These are phyloP conservation scores for Setaria viridis DNA, from an alignment of 202 grass and related monocot species.

Conservation along the genomic window DNA sequence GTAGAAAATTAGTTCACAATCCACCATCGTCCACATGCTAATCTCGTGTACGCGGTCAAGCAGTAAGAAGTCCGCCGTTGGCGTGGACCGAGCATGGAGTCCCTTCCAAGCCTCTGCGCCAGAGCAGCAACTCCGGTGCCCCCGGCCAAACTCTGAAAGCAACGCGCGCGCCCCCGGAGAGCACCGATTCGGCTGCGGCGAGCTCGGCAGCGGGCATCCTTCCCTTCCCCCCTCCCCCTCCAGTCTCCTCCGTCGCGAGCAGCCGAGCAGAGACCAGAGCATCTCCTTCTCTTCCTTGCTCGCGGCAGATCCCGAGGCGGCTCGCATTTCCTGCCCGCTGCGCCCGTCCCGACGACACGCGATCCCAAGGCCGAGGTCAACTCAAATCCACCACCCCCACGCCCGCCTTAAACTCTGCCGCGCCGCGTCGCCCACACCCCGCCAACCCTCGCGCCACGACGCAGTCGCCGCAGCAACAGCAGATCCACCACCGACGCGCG, in stretches of 20 bases:
- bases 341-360: slow-evolving; percentile 20
- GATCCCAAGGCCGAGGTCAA: slow-evolving; percentile 45
- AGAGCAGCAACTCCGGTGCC: no score
- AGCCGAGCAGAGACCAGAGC: not conserved
- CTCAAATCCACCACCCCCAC: not conserved
- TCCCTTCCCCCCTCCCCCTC: no score
- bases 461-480: slow-evolving; percentile 7
- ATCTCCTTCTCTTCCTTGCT: not conserved
- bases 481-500: slow-evolving; percentile 36
- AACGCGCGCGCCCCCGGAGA: not conserved
- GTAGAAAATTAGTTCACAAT: not conserved
- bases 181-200: slow-evolving; percentile 9
- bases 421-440: not conserved
- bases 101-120: not conserved
- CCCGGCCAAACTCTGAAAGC: slow-evolving; percentile 4
- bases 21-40: not conserved
- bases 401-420: not conserved
- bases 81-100: not conserved
- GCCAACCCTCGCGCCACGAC: not conserved
- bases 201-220: not conserved
- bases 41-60: not conserved
- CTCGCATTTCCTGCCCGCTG: not conserved
- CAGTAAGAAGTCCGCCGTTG: not conserved
- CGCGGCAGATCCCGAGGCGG: slow-evolving; percentile 26
- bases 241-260: no score